Percentiles rank a stretch among this genome's conserved stretches.
Evolutionary conservation across 2,329 filamentous ascomycete genomes (phyloP).

Genomic region (Ceratocystis cubensis): DNA sequence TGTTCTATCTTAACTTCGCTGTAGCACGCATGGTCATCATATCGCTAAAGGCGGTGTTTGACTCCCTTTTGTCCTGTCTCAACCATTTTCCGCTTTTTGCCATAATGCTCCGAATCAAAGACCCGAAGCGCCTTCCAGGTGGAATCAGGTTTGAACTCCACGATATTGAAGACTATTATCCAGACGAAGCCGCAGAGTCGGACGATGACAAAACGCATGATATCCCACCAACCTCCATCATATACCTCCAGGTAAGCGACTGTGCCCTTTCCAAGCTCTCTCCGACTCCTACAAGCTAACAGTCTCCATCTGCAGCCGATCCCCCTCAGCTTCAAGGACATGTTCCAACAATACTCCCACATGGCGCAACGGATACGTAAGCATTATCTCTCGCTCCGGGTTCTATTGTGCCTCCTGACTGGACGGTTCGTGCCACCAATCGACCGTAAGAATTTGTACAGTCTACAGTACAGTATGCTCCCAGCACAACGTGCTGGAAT

Average conservation of each 20-base stretch:
- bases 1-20: constrained; percentile 95
- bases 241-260: constrained; percentile 61
- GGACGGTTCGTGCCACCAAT: constrained; percentile 92
- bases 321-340: constrained; percentile 77
- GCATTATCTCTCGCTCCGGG: constrained; percentile 82
- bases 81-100: constrained; percentile 98
- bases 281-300: constrained; percentile 10
- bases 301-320: constrained; percentile 48
- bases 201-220: not conserved
- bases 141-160: constrained; percentile 84
- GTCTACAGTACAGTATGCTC: constrained; percentile 94
- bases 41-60: constrained; percentile 75
- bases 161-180: constrained; percentile 49
- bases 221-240: constrained; percentile 57
- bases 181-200: constrained; percentile 28
- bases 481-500: constrained; percentile 70
- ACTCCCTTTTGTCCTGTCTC: constrained; percentile 81
- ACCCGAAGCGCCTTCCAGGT: constrained; percentile 72
- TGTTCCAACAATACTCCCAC: constrained; percentile 96
- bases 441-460: constrained; percentile 87
- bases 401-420: constrained; percentile 75
- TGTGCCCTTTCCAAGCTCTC: not conserved
- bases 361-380: constrained; percentile 84
- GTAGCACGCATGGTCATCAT: constrained; percentile 92
- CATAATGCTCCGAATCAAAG: constrained; percentile 89